Percentiles rank a stretch among this genome's conserved stretches.
These are phyloP conservation scores for Pulveroboletus sp. DNA, from an alignment of 1,284 basidiomycete species.

Conservation along the genomic window DNA sequence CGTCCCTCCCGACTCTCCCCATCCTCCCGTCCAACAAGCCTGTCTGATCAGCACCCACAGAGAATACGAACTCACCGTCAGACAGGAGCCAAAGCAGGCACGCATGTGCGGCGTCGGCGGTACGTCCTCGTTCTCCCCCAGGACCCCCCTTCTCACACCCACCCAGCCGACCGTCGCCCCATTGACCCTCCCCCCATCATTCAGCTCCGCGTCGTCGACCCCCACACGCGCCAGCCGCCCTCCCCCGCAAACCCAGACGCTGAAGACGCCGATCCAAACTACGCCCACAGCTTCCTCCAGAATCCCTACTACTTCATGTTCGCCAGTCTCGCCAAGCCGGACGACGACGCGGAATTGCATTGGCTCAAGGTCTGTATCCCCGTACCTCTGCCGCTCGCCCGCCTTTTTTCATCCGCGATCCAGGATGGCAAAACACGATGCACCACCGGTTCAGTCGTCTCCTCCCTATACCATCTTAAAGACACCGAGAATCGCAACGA, in stretches of 20 bases:
- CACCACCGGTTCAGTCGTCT: constrained; percentile 88
- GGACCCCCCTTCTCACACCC: constrained; percentile 10
- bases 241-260: constrained; percentile 23
- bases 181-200: constrained; percentile 97
- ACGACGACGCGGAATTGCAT: constrained; percentile 90
- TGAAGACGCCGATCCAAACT: constrained; percentile 40
- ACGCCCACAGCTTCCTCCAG: constrained; percentile 63
- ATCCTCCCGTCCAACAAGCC: not conserved
- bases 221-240: constrained; percentile 44
- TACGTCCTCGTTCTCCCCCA: constrained; percentile 51
- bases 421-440: constrained; percentile 88
- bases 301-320: constrained; percentile 97
- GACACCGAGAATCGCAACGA: constrained; percentile 82
- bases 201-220: constrained; percentile 87
- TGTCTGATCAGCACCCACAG: constrained; percentile 44
- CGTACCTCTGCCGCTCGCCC: not conserved
- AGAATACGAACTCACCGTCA: constrained; percentile 79
- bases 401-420: not conserved
- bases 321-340: constrained; percentile 83
- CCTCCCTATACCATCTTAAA: constrained; percentile 92
- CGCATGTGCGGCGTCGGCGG: constrained; percentile 93
- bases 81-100: constrained; percentile 89
- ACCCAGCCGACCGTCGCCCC: constrained; percentile 82
- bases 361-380: constrained; percentile 68
- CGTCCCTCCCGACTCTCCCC: constrained; percentile 20